phyloP scores from a whole-genome alignment of 1,284 basidiomycete genomes.

The Rhodofomes roseus region DNA sequence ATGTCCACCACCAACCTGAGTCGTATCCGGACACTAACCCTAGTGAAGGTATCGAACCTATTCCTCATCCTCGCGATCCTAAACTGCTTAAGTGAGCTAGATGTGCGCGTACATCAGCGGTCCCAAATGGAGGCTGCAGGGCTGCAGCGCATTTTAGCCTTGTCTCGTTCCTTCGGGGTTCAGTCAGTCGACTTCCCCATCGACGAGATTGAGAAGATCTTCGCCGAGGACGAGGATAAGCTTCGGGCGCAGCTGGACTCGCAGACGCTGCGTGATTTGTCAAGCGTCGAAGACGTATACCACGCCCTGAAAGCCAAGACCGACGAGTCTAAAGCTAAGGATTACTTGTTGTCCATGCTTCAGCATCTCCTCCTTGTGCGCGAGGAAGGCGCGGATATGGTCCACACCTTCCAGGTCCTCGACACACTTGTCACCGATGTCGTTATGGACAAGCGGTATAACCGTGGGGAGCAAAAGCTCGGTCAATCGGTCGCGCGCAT shows the following conservation, averaged over 20 bases:
- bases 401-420: slow-evolving; percentile 90
- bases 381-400: slow-evolving; percentile 80
- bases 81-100: slow-evolving; percentile 66
- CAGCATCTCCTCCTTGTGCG: slow-evolving; percentile 91
- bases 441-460: slow-evolving; percentile 89
- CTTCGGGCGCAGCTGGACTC: slow-evolving; percentile 79
- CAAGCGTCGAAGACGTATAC: slow-evolving; percentile 85
- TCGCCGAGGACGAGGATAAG: slow-evolving; percentile 79
- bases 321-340: slow-evolving; percentile 74
- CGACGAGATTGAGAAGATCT: slow-evolving; percentile 57
- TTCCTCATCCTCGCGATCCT: slow-evolving; percentile 69
- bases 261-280: slow-evolving; percentile 73
- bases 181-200: slow-evolving; percentile 69
- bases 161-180: slow-evolving; percentile 70
- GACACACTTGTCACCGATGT: slow-evolving; percentile 92
- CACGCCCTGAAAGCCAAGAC: slow-evolving; percentile 75
- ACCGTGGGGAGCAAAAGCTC: slow-evolving; percentile 81
- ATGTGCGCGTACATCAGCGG: slow-evolving; percentile 82
- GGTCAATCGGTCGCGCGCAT: slow-evolving; percentile 89
- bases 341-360: slow-evolving; percentile 89
- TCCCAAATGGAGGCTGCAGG: slow-evolving; percentile 89
- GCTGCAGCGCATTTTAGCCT: slow-evolving; percentile 69
- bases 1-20: slow-evolving; percentile 28
- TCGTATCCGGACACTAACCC: slow-evolving; percentile 8
- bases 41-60: slow-evolving; percentile 59